Base-by-base conservation (phyloP, 2,329 filamentous ascomycete species). In the Cladosporium sp. region DNA sequence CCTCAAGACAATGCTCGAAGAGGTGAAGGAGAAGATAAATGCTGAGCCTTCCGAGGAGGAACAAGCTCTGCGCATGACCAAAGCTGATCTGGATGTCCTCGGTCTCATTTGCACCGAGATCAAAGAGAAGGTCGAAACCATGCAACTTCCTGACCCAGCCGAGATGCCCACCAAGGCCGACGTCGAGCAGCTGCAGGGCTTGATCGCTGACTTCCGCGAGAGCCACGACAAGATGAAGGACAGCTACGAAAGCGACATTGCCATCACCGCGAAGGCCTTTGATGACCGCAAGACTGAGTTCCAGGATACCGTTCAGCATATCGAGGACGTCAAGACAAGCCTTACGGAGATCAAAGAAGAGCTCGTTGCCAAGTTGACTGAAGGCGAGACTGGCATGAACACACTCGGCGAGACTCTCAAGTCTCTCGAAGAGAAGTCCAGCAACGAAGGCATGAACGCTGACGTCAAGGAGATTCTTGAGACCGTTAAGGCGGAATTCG, bases 231-330 rank as follows among this genome's bases (percentile, higher is more conserved):
- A 90, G 66, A 81, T 95, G 69, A 89, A 86, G 68, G 89, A 91
- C 55, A 88, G 91, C 75, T 89, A 90, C 69, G 89, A 90, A 71
- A 88, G 83, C 2, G 89, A 93, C 64, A 88, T 90, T 56, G 89
- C 91, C 52, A 82, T 91, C 28, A 92, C 89, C 18, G 88, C 88
- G 1, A 92, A 92, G 78, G 89, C 90, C 0, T 89, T 95, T 55
- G 92, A 95, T 62, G 90, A 94, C 66, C 90, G 92, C 29, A 92
- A 94, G 73, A 86, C 89, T 53, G 94, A 97, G 76, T 92, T 92
- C 63, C 89, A 89, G 26, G 89, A 88, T 16, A 86, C 97, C 28
- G 85, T 90, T 16, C 89, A 94, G 67, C 89, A 89, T 65, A 89
- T 98, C 18, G 85, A 86, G 1, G 92, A 93, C 71, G 88, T 96